A percentile compares a stretch with the other conserved stretches of the same genome.
These are phyloP conservation scores for Fusarium coicis DNA, from an alignment of 2,329 filamentous ascomycete species.

Conservation along the genomic window DNA sequence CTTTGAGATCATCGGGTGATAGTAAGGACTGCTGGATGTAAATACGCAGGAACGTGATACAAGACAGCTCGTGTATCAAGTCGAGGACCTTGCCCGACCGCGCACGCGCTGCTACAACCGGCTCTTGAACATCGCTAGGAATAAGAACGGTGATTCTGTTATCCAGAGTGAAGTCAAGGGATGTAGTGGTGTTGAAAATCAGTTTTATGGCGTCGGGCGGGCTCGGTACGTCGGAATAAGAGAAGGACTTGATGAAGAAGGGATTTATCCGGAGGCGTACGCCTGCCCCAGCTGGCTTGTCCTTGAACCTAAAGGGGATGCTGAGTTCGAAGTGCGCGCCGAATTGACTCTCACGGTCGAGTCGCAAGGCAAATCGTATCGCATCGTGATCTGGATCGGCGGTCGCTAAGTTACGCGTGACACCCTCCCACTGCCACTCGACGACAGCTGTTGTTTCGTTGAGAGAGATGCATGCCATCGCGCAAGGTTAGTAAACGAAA, in stretches of 20 bases:
- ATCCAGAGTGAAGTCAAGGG: background rate
- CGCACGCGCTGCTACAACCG: constrained; percentile 1
- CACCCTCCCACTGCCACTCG: constrained; percentile 8
- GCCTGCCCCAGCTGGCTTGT: constrained; percentile 1
- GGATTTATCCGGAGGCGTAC: constrained; percentile 1
- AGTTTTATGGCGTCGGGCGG: background rate
- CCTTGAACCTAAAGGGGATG: constrained; percentile 13
- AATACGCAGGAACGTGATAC: background rate
- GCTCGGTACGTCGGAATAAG: background rate
- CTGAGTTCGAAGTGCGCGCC: constrained; percentile 4
- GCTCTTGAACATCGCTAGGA: constrained; percentile 3
- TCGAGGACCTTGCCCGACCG: constrained; percentile 13
- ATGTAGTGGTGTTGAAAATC: background rate
- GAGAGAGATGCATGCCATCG: constrained; percentile 14
- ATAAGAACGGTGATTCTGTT: constrained; percentile 7
- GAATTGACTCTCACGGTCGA: background rate
- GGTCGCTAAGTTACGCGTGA: background rate
- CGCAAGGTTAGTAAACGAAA: background rate
- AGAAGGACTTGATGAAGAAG: constrained; percentile 9
- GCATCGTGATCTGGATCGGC: constrained; percentile 10
- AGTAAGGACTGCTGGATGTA: background rate
- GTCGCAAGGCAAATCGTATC: constrained; percentile 9
- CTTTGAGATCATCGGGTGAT: background rate
- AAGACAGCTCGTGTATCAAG: background rate
- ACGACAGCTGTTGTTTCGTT: constrained; percentile 3